A percentile compares a stretch with the other conserved stretches of the same genome.
phyloP scores from a whole-genome alignment of 805 yeast genomes.

The Saturnispora saitoi region DNA sequence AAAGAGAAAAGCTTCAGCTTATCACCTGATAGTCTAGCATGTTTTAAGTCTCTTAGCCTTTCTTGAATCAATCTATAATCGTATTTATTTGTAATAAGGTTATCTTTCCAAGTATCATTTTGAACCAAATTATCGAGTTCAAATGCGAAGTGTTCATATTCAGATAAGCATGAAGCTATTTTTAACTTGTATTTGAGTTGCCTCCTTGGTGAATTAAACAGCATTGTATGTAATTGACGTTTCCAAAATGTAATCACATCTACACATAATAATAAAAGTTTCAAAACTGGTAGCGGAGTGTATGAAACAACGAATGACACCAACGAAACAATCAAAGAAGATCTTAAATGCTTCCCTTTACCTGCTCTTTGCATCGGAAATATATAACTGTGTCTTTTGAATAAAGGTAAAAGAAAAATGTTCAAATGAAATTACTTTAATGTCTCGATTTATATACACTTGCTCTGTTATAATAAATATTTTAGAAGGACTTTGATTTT shows the following conservation, averaged over 20 bases:
- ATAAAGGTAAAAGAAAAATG: background rate
- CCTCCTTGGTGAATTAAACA: constrained; percentile 12
- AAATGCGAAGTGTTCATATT: constrained; percentile 55
- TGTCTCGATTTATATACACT: background rate
- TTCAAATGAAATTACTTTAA: background rate
- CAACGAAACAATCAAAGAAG: constrained; percentile 7
- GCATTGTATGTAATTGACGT: constrained; percentile 10
- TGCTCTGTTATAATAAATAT: background rate
- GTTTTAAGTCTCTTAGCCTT: constrained; percentile 51
- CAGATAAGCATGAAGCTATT: constrained; percentile 35
- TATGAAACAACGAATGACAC: constrained; percentile 10
- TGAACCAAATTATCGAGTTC: constrained; percentile 45
- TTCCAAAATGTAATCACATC: constrained; percentile 38
- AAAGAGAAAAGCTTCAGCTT: constrained; percentile 50
- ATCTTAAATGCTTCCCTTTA: constrained; percentile 4
- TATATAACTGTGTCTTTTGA: background rate
- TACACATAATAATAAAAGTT: constrained; percentile 31
- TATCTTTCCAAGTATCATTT: constrained; percentile 65
- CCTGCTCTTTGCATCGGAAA: constrained; percentile 7
- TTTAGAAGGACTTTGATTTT: background rate
- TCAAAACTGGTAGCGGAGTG: constrained; percentile 20
- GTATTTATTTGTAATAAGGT: constrained; percentile 70
- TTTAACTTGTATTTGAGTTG: constrained; percentile 4
- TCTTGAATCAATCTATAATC: constrained; percentile 79
- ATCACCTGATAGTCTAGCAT: constrained; percentile 55